Conservation (phyloP, 352 stramenopile genomes). For the Pythium rhizo-oryzae region DNA sequence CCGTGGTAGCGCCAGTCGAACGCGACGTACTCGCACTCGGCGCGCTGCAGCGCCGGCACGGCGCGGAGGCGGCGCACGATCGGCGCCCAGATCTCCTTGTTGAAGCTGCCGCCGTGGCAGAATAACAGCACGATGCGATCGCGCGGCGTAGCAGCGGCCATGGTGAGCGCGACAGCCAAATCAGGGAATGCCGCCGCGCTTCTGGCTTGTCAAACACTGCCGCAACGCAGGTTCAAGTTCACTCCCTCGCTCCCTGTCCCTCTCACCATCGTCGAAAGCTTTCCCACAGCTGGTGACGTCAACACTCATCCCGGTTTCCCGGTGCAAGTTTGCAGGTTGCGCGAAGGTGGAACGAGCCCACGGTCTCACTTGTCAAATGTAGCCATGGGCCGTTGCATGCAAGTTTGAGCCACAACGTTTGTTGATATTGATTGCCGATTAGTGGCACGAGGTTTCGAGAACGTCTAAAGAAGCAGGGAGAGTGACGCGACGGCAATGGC, state of each 20-base stretch:
- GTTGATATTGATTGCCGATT: no score
- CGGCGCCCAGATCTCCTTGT: constrained; percentile 50
- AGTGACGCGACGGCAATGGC: no score
- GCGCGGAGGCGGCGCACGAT: constrained; percentile 43
- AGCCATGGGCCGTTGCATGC: not conserved
- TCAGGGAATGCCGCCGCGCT: no score
- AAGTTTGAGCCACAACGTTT: no score
- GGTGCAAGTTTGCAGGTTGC: not conserved
- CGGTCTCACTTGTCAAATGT: not conserved
- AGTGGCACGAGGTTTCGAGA: not conserved
- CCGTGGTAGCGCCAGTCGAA: constrained; percentile 53
- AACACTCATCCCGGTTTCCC: not conserved
- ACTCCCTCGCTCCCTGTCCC: not conserved
- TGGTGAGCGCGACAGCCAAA: not conserved
- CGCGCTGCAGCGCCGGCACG: constrained; percentile 25
- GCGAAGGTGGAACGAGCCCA: not conserved
- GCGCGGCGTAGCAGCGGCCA: not conserved
- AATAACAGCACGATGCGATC: constrained; percentile 42
- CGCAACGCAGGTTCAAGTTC: not conserved
- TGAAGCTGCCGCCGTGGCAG: constrained; percentile 49
- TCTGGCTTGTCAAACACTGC: not conserved
- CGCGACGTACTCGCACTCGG: constrained; percentile 16
- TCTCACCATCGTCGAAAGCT: not conserved
- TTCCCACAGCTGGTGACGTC: not conserved
- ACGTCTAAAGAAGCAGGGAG: not conserved